A percentile compares a stretch with the other conserved stretches of the same genome.
Evolutionary conservation across 306 rosid species (phyloP).

Genomic region (Castanospermum australe): DNA sequence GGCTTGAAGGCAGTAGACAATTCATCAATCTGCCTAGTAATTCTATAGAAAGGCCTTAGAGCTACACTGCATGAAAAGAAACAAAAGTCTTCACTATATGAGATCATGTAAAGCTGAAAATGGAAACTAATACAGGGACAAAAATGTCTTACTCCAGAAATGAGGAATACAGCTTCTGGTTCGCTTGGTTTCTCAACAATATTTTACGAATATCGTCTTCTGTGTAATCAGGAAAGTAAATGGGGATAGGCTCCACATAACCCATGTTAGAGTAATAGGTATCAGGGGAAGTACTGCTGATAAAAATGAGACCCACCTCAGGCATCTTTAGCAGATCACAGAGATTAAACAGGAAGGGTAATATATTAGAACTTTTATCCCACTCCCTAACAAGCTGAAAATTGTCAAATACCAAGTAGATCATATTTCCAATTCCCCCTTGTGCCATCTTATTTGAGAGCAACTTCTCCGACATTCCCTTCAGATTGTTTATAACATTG

Average conservation of each 20-base stretch:
- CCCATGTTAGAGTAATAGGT: conserved; percentile 81
- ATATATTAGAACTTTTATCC: conserved; percentile 75
- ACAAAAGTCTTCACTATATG: conserved; percentile 17
- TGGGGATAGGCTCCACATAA: conserved; percentile 68
- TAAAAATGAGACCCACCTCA: conserved; percentile 76
- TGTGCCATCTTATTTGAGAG: conserved; percentile 37
- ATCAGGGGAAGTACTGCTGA: conserved; percentile 84
- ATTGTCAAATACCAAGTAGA: conserved; percentile 83
- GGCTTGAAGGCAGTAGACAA: conserved; percentile 60
- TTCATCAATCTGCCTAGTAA: conserved; percentile 74
- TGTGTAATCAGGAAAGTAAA: conserved; percentile 73
- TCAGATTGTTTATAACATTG: conserved; percentile 44
- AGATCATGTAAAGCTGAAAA: conserved; percentile 17
- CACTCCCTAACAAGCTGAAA: conserved; percentile 81
- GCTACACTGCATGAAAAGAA: conserved; percentile 54
- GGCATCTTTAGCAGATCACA: conserved; percentile 73
- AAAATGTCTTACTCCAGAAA: conserved; percentile 65
- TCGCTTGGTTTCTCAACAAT: conserved; percentile 58
- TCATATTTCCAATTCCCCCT: conserved; percentile 62
- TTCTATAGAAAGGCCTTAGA: conserved; percentile 67
- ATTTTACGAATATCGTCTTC: conserved; percentile 70
- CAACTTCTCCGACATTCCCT: conserved; percentile 43
- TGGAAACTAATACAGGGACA: neutral
- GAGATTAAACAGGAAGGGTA: conserved; percentile 79
- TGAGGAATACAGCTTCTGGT: conserved; percentile 72